Base-by-base conservation (phyloP, 1,284 basidiomycete genomes). In the Salmacisia buchloeana region DNA sequence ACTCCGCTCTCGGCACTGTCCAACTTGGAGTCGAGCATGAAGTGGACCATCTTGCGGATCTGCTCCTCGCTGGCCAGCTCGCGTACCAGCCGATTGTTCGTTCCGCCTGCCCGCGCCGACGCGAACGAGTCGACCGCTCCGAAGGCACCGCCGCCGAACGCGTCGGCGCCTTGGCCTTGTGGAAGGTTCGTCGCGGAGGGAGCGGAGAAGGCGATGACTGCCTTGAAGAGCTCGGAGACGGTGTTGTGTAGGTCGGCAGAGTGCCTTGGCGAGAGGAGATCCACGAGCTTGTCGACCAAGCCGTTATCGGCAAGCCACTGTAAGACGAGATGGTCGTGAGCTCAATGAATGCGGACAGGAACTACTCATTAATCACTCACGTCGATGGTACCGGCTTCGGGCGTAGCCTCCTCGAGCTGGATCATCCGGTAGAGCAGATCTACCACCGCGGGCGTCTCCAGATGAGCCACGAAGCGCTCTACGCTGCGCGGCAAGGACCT, bases 371-470 rank as follows among this genome's bases (percentile, higher is more conserved):
- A 73, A 67, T 61, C 23, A 85, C 88, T 82, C 83, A 91, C 90
- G 83, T 92, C 88, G 72, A 96, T 87, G 67, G 94, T 90, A 61
- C 89, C 90, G 43, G 85, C 84, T 59, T 89, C 89, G 9, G 86
- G 87, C n/a, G 90, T 87, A 59, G 86, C 83, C 76, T 94, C 92
- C 79, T 98, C 96, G 69, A 91, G 83, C 79, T 94, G 91, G 63
- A 98, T 89, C 63, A 98, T 89, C 59, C 93, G 87, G 67, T 94
- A 87, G 39, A 99, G 84, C 58, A 98, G 84, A 80, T 98, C 94
- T 65, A 94, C 90, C 73, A 97, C 88, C 0, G 96, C 87, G 2
- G 94, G 88, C 36, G 89, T 89, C 80, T 94, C 90, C 68, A 98
- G 88, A 73, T 94, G 91, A 33, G 84, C 83, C 21, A 97, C 84